Evolutionary conservation across 495 filamentous ascomycete species (phyloP).

Genomic region (Penicillium robsamsonii): DNA sequence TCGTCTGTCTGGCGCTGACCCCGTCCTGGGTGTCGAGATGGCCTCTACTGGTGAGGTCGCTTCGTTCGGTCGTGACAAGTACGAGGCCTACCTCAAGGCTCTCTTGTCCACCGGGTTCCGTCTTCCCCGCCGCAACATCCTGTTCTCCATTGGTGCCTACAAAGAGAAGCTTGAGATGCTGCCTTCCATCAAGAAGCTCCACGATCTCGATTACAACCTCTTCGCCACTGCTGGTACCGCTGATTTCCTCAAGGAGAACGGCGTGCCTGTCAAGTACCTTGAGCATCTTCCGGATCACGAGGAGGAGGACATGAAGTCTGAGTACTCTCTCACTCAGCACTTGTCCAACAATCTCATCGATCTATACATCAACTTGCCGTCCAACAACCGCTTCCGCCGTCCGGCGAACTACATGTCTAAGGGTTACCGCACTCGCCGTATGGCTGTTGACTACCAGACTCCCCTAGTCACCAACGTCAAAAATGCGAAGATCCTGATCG

Average conservation of each 20-base stretch:
- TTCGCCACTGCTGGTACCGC: constrained; percentile 96
- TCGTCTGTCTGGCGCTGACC: constrained; percentile 90
- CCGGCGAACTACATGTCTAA: constrained; percentile 98
- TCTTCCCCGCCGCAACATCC: constrained; percentile 90
- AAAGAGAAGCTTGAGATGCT: constrained; percentile 98
- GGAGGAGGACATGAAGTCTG: constrained; percentile 80
- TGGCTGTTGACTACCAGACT: constrained; percentile 98
- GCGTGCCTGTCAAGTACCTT: constrained; percentile 84
- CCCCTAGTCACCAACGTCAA: constrained; percentile 98
- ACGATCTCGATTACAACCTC: constrained; percentile 86
- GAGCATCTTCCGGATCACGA: constrained; percentile 68
- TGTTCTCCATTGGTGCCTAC: constrained; percentile 93
- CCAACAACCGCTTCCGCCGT: constrained; percentile 92
- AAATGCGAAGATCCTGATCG: constrained; percentile 95
- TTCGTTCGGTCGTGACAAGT: constrained; percentile 92
- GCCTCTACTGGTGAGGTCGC: constrained; percentile 98
- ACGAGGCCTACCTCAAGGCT: constrained; percentile 96
- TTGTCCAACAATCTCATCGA: constrained; percentile 96
- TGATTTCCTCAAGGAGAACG: constrained; percentile 90
- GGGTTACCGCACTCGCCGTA: constrained; percentile 89
- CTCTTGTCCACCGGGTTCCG: constrained; percentile 94
- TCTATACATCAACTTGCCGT: constrained; percentile 97
- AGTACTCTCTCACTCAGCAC: constrained; percentile 94
- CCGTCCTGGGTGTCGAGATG: constrained; percentile 97
- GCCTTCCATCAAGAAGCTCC: constrained; percentile 83